Evolutionary conservation across 352 stramenopile species (phyloP).

Genomic region (Globisporangium lucens): DNA sequence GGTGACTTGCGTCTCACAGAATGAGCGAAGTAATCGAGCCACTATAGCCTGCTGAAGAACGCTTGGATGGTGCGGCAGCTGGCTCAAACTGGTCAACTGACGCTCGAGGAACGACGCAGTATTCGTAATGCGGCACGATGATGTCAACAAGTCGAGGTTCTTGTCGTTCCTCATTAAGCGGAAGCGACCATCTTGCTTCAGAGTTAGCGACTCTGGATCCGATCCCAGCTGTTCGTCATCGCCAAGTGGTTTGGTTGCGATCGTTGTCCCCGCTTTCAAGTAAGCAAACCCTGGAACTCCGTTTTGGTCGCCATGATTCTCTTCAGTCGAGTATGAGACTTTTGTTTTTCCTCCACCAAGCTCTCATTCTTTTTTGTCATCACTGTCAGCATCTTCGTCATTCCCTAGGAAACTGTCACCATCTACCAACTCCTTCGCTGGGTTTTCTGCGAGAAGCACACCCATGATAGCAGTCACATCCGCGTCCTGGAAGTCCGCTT

Average conservation of each 20-base stretch:
- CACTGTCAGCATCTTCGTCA: background rate
- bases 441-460: background rate
- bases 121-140: background rate
- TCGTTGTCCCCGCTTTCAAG: background rate
- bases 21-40: background rate
- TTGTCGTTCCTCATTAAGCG: constrained; percentile 1
- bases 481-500: background rate
- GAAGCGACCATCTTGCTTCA: constrained; percentile 7
- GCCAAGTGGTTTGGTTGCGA: background rate
- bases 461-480: background rate
- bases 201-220: background rate
- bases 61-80: background rate
- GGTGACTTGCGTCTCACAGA: background rate
- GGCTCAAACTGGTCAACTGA: background rate
- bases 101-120: constrained; percentile 1
- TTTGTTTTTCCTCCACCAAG: too few species aligned
- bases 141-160: background rate
- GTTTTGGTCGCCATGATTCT: background rate
- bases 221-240: background rate
- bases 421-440: background rate
- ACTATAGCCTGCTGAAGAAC: background rate
- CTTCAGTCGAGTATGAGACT: too few species aligned
- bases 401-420: background rate
- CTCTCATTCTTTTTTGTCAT: background rate
- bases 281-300: background rate